phyloP scores from a whole-genome alignment of 176 grass and related monocot species.

The Echinochloa phyllopogon region DNA sequence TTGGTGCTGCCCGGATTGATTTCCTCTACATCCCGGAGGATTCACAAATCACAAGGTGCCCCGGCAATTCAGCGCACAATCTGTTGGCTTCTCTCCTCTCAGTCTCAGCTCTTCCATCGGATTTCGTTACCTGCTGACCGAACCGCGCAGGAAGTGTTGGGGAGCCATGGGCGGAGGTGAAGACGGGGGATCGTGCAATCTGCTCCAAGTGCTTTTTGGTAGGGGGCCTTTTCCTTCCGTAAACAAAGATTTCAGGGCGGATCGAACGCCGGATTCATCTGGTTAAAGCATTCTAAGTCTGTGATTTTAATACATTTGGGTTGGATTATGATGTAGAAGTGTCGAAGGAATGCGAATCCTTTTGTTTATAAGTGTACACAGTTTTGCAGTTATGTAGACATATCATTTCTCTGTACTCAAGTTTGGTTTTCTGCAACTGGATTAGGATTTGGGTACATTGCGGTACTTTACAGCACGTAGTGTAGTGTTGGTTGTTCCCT shows the following conservation, averaged over 20 bases:
- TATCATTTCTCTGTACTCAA: background rate
- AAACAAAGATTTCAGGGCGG: background rate
- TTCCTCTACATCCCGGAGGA: background rate
- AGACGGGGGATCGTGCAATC: slow-evolving; percentile 18
- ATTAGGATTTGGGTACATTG: background rate
- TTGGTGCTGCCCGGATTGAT: background rate
- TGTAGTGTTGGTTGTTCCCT: background rate
- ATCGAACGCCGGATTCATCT: background rate
- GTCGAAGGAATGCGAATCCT: background rate
- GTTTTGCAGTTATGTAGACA: background rate
- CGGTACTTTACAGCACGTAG: background rate
- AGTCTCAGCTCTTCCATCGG: background rate
- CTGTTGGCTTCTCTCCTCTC: background rate
- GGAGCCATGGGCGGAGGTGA: background rate
- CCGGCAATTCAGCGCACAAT: background rate
- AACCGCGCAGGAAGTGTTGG: background rate
- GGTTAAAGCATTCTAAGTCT: background rate
- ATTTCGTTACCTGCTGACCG: background rate
- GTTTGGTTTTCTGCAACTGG: background rate
- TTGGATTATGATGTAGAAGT: background rate
- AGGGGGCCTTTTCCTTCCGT: background rate
- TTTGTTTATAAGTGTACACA: background rate
- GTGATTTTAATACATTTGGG: background rate
- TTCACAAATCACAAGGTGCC: too few species aligned
- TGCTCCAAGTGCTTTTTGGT: background rate